Conservation (phyloP, 148 eudicot genomes). For the Nyssa sinensis region DNA sequence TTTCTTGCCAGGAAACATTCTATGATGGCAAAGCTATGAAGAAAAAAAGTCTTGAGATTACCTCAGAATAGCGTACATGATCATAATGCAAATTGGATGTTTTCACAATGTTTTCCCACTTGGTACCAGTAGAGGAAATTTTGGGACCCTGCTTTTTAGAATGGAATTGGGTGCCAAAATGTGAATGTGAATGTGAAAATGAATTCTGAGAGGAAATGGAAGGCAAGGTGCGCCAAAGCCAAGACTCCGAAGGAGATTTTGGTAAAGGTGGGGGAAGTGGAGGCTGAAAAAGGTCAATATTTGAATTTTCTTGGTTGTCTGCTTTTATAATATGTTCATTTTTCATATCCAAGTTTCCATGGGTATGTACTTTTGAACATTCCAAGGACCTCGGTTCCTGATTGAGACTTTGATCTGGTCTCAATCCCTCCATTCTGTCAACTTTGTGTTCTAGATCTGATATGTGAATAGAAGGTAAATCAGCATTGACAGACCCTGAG, state of each 20-base stretch:
- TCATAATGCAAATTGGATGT: conserved; percentile 65
- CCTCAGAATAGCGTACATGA: conserved; percentile 89
- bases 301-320: conserved; percentile 9
- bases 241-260: conserved; percentile 94
- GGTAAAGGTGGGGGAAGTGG: conserved; percentile 82
- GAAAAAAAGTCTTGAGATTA: conserved; percentile 21
- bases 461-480: neutral
- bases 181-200: conserved; percentile 35
- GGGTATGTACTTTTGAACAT: neutral
- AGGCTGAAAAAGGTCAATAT: conserved; percentile 24
- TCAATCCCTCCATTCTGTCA: neutral
- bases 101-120: conserved; percentile 97
- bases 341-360: conserved; percentile 20
- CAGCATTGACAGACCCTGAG: neutral
- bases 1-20: neutral
- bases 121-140: conserved; percentile 32
- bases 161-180: conserved; percentile 27
- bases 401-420: conserved; percentile 2
- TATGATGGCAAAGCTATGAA: too few species aligned
- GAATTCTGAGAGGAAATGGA: conserved; percentile 61
- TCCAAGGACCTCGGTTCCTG: neutral
- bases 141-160: conserved; percentile 42
- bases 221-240: conserved; percentile 82
- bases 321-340: conserved; percentile 27
- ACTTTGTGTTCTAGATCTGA: neutral